Base-by-base conservation (phyloP, 371 early-diverging fungal genomes). In the Dichotomocladium elegans region DNA sequence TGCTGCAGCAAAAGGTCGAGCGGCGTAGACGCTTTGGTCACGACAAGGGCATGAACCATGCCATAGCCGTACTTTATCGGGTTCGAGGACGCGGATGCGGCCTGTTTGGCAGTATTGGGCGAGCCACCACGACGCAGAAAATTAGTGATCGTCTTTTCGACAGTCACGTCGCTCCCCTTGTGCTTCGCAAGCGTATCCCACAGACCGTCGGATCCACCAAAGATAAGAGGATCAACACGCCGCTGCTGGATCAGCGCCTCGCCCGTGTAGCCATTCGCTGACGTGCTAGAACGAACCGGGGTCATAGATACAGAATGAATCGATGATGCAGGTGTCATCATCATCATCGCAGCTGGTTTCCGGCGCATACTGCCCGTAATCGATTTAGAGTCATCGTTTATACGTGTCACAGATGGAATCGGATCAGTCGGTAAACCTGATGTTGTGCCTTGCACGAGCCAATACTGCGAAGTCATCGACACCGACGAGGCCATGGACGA, bases 71-170 rank as follows among this genome's bases (percentile, higher is more conserved):
- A 70, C 37, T 67, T 70, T 40, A 72, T 61, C n/a, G 54, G 22
- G 45, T 64, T 29, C 6, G 47, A 24, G 21, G 67, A 55, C 6
- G 47, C 28, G 21, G 67, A 55, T 15, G 64, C 55, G 11, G 66
- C 64, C 42, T 70, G 72, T 30, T 66, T 76, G 15, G 76, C 68
- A 11, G 72, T 72, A 47, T 76, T 76, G 9, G 76, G 73, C 17
- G 70, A 72, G n/a, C 76, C 76, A 21, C 70, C 72, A 35, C 72
- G 60, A 22, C 70, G 70, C 10, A 72, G 41, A 47, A 66, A 76
- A 30, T 70, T 72, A 27, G 68, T 74, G 19, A 73, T 70, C 15
- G 65, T 73, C 26, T 73, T 73, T 42, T 73, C 74, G 12, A 73
- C 66, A 8, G 65, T 67, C 8, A 58, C 61, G 53, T 73, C 70